Conservation (phyloP, 345 rosid species). For the Pistacia integerrima region DNA sequence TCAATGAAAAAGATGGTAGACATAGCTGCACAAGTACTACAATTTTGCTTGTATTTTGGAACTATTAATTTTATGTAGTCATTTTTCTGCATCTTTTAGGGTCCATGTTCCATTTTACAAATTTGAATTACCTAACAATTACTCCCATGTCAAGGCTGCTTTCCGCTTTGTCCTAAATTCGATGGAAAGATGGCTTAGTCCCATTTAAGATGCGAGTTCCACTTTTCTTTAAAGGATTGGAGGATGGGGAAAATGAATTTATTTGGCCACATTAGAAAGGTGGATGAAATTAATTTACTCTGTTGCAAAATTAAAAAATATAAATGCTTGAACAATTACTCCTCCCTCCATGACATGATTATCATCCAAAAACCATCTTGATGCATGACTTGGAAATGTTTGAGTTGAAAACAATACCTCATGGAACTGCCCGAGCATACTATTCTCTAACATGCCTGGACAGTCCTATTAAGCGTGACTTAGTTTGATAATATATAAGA, state of each 20-base stretch:
- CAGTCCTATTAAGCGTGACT: no score
- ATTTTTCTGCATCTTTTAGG: not conserved
- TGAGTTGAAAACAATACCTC: not conserved
- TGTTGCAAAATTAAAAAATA: not conserved
- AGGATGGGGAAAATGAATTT: not conserved
- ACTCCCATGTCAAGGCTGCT: not conserved
- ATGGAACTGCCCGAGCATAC: not conserved
- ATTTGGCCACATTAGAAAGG: not conserved
- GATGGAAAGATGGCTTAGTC: not conserved
- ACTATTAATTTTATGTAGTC: not conserved
- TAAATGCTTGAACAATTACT: not conserved
- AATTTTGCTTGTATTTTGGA: not conserved
- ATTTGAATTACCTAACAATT: not conserved
- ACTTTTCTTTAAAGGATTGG: not conserved
- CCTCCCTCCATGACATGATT: not conserved
- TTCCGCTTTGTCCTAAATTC: not conserved
- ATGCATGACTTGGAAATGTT: slow-evolving; percentile 4
- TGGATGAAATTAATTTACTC: not conserved
- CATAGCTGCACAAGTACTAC: not conserved
- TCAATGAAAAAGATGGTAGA: not conserved
- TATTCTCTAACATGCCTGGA: no score
- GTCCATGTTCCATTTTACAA: not conserved
- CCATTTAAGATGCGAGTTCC: not conserved
- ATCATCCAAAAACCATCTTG: not conserved
- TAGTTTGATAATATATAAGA: no score